Percentiles rank a stretch among this genome's conserved stretches.
phyloP scores from a whole-genome alignment of 192 early-diverging fungal genomes.

The Backusella parvicylindrica region DNA sequence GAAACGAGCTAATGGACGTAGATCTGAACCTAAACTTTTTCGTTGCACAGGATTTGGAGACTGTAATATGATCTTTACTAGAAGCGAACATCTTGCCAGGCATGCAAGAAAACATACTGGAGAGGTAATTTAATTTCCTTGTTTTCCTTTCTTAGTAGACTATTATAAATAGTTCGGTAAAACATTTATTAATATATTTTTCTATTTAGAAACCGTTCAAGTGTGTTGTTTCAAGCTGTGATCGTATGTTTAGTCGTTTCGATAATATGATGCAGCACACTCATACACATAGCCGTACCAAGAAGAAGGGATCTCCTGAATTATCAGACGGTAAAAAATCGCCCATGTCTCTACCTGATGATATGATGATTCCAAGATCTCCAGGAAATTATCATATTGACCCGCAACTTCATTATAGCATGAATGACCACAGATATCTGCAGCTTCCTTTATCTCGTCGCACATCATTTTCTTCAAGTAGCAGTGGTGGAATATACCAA shows the following conservation, averaged over 20 bases:
- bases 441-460: not conserved
- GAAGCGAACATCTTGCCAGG: constrained; percentile 26
- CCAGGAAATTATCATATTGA: not conserved
- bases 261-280: constrained; percentile 81
- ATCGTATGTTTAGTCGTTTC: constrained; percentile 67
- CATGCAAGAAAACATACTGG: constrained; percentile 40
- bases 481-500: not conserved
- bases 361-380: not conserved
- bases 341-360: not conserved
- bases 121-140: constrained; percentile 8
- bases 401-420: not conserved
- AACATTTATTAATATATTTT: not conserved
- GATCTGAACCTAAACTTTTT: constrained; percentile 13
- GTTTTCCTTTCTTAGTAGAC: not conserved
- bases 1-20: not conserved
- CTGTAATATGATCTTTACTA: constrained; percentile 26
- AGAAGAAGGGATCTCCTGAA: not conserved
- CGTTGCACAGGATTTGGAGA: constrained; percentile 18
- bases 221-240: constrained; percentile 61
- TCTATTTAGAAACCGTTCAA: constrained; percentile 61
- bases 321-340: not conserved
- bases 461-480: not conserved
- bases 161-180: not conserved
- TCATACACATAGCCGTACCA: constrained; percentile 48
- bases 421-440: not conserved